phyloP scores from a whole-genome alignment of 202 grass and related monocot genomes.

The Panicum hallii region DNA sequence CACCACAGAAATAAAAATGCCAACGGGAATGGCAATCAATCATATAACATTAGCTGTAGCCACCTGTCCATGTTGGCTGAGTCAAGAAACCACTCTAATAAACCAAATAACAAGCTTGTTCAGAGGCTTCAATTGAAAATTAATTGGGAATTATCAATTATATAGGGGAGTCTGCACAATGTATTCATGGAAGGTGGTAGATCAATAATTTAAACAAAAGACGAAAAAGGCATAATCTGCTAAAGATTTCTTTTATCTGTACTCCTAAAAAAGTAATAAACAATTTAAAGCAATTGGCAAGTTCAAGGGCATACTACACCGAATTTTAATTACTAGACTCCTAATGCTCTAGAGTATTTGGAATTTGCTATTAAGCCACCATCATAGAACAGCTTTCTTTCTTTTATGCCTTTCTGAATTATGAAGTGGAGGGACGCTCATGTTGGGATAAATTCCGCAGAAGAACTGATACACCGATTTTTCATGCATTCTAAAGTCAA shows the following conservation, averaged over 20 bases:
- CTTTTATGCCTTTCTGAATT: conserved; percentile 29
- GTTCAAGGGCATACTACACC: neutral
- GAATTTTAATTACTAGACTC: conserved; percentile 12
- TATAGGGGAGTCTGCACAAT: neutral
- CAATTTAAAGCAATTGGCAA: neutral
- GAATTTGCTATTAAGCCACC: neutral
- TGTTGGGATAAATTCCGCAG: conserved; percentile 26
- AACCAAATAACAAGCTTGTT: conserved; percentile 24
- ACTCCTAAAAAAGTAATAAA: neutral
- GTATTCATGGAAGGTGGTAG: conserved; percentile 17
- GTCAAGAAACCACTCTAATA: conserved; percentile 35
- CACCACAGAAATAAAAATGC: conserved; percentile 1
- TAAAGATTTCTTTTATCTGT: neutral
- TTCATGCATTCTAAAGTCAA: conserved; percentile 46
- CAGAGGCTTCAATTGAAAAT: neutral
- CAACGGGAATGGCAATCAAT: conserved; percentile 15
- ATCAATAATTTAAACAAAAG: conserved; percentile 4
- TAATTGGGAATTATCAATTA: neutral
- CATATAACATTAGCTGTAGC: conserved; percentile 18
- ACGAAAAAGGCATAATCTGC: neutral
- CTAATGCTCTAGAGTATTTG: neutral
- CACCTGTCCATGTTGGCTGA: conserved; percentile 27
- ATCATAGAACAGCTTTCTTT: neutral
- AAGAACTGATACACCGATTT: neutral
- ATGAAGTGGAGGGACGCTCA: conserved; percentile 38